These are phyloP conservation scores for Cucurbita ficifolia DNA, from an alignment of 306 rosid genomes.

Conservation along the genomic window DNA sequence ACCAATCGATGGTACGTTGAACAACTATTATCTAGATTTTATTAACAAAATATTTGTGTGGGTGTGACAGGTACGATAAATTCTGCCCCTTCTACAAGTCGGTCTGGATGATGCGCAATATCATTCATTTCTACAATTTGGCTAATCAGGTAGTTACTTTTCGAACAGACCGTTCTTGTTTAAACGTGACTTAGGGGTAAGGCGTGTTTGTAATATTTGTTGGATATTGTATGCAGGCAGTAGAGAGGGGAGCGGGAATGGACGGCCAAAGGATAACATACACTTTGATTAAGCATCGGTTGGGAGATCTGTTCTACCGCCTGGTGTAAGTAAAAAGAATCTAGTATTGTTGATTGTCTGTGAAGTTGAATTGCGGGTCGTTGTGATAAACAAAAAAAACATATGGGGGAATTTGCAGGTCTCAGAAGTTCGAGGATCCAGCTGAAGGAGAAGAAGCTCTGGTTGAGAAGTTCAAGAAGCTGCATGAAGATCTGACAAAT, in stretches of 20 bases:
- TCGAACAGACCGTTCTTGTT: neutral
- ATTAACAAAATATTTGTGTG: neutral
- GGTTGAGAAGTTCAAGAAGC: conserved; percentile 60
- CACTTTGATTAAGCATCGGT: conserved; percentile 76
- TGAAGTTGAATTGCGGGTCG: neutral
- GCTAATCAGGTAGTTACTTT: conserved; percentile 61
- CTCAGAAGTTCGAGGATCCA: conserved; percentile 97
- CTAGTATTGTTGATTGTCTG: neutral
- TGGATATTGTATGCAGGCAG: conserved; percentile 39
- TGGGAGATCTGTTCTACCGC: conserved; percentile 97
- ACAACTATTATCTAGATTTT: neutral
- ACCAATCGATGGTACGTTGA: neutral
- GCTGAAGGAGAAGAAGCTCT: conserved; percentile 92
- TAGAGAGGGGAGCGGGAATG: conserved; percentile 93
- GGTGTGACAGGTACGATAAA: conserved; percentile 65
- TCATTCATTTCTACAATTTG: conserved; percentile 91
- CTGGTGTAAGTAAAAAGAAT: conserved; percentile 53
- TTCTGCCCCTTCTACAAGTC: conserved; percentile 99
- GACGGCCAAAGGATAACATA: conserved; percentile 88
- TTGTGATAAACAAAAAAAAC: neutral
- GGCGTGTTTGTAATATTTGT: neutral
- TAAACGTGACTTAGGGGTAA: neutral
- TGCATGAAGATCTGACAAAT: conserved; percentile 65
- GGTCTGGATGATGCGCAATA: conserved; percentile 99
- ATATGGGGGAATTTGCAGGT: conserved; percentile 29